Evolutionary conservation across 2,329 filamentous ascomycete species (phyloP).

Genomic region (Xylaria hypoxylon): DNA sequence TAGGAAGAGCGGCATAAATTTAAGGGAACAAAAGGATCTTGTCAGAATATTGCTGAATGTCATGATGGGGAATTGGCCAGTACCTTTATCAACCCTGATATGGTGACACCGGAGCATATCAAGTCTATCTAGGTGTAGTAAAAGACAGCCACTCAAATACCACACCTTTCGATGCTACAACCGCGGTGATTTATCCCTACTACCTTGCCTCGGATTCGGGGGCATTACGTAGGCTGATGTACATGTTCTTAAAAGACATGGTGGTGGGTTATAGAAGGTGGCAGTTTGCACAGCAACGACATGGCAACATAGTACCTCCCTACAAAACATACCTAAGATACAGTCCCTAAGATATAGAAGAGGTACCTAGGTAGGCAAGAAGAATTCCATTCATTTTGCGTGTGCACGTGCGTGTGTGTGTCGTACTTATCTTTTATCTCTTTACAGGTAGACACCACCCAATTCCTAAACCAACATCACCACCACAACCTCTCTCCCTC

Average conservation of each 20-base stretch:
- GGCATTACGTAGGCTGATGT: neutral
- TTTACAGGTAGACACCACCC: neutral
- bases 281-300: slow-evolving; percentile 8
- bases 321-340: slow-evolving; percentile 2
- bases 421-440: neutral
- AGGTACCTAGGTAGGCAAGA: neutral
- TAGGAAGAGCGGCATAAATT: slow-evolving; percentile 7
- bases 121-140: slow-evolving; percentile 4
- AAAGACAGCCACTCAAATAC: neutral
- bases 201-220: neutral
- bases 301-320: neutral
- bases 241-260: neutral
- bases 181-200: neutral
- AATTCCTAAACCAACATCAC: neutral
- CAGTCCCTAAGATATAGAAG: neutral
- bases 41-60: slow-evolving; percentile 13
- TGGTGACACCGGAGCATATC: slow-evolving; percentile 6
- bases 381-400: neutral
- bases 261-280: neutral
- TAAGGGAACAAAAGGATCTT: slow-evolving; percentile 10
- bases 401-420: neutral
- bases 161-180: neutral
- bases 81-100: slow-evolving; percentile 13
- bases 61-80: slow-evolving; percentile 2
- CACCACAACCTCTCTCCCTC: neutral